Percentiles rank a stretch among this genome's conserved stretches.
Conservation (phyloP, 441 rosid species). For the Pelargonium citronellum region DNA sequence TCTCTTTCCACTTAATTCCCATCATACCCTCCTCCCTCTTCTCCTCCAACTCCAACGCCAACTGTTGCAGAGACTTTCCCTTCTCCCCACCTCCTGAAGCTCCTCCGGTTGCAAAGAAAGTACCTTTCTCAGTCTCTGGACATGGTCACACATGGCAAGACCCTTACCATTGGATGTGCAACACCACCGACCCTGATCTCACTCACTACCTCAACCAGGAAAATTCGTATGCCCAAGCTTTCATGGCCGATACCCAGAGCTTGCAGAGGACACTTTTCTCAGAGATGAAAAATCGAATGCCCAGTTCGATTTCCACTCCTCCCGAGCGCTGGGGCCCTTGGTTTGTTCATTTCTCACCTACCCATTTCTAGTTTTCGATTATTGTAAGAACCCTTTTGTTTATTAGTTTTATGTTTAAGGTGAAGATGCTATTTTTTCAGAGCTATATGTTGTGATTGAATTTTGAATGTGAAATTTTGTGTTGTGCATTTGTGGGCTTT, state of each 20-base stretch:
- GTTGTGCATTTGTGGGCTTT: background rate
- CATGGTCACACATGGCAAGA: constrained; percentile 65
- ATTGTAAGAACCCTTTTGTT: background rate
- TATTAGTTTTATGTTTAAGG: background rate
- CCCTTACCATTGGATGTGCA: constrained; percentile 76
- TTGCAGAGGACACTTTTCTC: constrained; percentile 43
- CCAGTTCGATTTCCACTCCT: constrained; percentile 50
- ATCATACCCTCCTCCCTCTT: constrained; percentile 28
- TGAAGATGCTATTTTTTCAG: background rate
- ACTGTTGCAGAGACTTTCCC: constrained; percentile 26
- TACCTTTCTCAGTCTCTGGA: constrained; percentile 45
- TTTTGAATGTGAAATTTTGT: background rate
- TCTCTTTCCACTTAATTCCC: constrained; percentile 26
- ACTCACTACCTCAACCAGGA: constrained; percentile 45
- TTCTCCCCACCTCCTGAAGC: constrained; percentile 31
- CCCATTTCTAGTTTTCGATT: constrained; percentile 10
- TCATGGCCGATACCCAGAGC: constrained; percentile 63
- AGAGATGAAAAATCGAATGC: constrained; percentile 64
- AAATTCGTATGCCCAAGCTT: constrained; percentile 67
- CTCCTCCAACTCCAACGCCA: constrained; percentile 23
- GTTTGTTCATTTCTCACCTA: constrained; percentile 32
- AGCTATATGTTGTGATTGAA: background rate
- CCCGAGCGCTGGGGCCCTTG: constrained; percentile 86
- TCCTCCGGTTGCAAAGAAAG: constrained; percentile 57
- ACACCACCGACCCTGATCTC: constrained; percentile 51